A percentile compares a stretch with the other conserved stretches of the same genome.
phyloP scores from a whole-genome alignment of 345 rosid species.

The Moricandia moricandioides region DNA sequence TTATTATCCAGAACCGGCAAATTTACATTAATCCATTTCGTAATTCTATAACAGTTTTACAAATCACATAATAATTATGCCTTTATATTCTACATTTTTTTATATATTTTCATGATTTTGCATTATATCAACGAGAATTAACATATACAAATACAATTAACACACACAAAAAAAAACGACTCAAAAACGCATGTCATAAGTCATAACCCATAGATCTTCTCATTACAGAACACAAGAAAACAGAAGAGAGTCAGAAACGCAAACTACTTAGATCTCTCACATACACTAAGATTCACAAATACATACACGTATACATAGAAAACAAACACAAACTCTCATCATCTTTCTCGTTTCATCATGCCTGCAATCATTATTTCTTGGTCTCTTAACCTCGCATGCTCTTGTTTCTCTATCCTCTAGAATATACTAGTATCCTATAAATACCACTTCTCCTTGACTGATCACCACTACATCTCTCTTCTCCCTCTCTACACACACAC shows the following conservation, averaged over 20 bases:
- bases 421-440: slow-evolving; percentile 38
- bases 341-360: slow-evolving; percentile 83
- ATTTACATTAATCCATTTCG: neutral
- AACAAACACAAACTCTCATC: slow-evolving; percentile 40
- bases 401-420: slow-evolving; percentile 40
- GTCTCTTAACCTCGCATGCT: slow-evolving; percentile 99
- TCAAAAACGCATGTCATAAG: slow-evolving; percentile 39
- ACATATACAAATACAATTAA: neutral
- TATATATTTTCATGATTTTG: neutral
- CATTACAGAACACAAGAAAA: slow-evolving; percentile 24
- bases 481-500: slow-evolving; percentile 41
- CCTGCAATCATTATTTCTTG: slow-evolving; percentile 90
- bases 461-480: slow-evolving; percentile 32
- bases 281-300: slow-evolving; percentile 23
- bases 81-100: neutral
- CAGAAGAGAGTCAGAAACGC: slow-evolving; percentile 13
- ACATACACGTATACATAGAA: slow-evolving; percentile 4
- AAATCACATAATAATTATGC: neutral
- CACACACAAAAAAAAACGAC: neutral
- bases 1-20: neutral
- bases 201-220: slow-evolving; percentile 43
- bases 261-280: slow-evolving; percentile 14
- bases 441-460: slow-evolving; percentile 26
- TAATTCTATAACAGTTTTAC: neutral
- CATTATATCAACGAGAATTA: neutral